Evolutionary conservation across 2,329 filamentous ascomycete genomes (phyloP).

Genomic region (Fusarium globosum): DNA sequence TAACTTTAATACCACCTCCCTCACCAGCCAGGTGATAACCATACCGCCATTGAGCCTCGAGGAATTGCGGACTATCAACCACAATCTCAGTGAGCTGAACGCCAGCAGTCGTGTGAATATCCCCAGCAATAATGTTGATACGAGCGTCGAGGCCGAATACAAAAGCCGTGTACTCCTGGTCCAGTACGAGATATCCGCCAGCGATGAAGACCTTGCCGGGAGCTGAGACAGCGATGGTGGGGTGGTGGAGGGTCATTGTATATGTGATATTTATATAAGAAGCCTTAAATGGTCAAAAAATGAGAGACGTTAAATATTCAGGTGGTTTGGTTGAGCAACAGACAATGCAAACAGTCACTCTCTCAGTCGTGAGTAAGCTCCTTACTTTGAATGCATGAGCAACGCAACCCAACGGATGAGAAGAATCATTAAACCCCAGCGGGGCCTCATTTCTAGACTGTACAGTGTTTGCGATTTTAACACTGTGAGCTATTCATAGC

Average conservation of each 20-base stretch:
- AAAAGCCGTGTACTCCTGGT: slow-evolving; percentile 83
- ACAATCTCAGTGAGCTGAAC: slow-evolving; percentile 78
- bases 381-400: slow-evolving; percentile 27
- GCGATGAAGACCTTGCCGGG: slow-evolving; percentile 96
- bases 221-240: slow-evolving; percentile 77
- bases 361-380: slow-evolving; percentile 26
- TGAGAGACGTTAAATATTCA: too few relatives aligned
- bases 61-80: slow-evolving; percentile 92
- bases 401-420: background rate
- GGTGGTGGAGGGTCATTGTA: slow-evolving; percentile 43
- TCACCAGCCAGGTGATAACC: slow-evolving; percentile 76
- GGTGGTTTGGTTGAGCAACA: too few relatives aligned
- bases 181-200: slow-evolving; percentile 94
- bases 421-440: slow-evolving; percentile 38
- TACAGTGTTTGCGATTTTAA: slow-evolving; percentile 32
- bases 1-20: slow-evolving; percentile 83
- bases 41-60: slow-evolving; percentile 88
- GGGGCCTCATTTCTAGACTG: slow-evolving; percentile 35
- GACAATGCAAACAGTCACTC: background rate
- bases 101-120: slow-evolving; percentile 69
- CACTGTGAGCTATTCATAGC: slow-evolving; percentile 28
- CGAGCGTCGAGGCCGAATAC: slow-evolving; percentile 75
- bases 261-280: slow-evolving; percentile 1
- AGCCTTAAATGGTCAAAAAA: background rate
- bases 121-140: slow-evolving; percentile 71